Conservation (phyloP, 805 yeast species). For the Starmerella etchellsii region DNA sequence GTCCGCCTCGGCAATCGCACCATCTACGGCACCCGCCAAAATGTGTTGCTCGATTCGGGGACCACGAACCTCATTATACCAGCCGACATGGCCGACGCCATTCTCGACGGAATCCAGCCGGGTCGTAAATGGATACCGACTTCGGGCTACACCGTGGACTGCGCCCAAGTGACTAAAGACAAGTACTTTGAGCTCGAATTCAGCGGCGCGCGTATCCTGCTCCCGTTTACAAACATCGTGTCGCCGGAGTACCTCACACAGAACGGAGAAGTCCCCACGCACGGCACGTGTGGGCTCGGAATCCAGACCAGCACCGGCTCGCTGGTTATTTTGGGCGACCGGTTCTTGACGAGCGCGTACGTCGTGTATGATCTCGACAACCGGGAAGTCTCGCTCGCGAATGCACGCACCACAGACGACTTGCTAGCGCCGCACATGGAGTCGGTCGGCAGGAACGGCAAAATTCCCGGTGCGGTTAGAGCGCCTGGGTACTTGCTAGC, state of each 20-base stretch:
- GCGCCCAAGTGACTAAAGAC: background rate
- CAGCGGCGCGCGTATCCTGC: constrained; percentile 12
- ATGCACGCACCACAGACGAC: background rate
- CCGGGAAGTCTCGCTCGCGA: constrained; percentile 41
- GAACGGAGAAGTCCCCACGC: constrained; percentile 1
- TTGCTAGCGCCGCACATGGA: background rate
- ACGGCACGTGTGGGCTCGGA: constrained; percentile 15
- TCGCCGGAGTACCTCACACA: background rate
- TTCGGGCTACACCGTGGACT: constrained; percentile 6
- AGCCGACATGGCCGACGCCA: constrained; percentile 2
- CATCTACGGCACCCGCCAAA: constrained; percentile 20
- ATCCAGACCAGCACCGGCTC: constrained; percentile 9
- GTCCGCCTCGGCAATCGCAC: constrained; percentile 3
- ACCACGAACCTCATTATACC: constrained; percentile 37
- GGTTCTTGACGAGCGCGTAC: constrained; percentile 49
- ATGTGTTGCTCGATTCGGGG: constrained; percentile 42
- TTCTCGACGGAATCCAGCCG: constrained; percentile 5
- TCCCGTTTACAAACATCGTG: constrained; percentile 9
- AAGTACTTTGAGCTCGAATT: constrained; percentile 8
- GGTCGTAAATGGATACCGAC: background rate
- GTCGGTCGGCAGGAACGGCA: background rate
- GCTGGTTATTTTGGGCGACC: constrained; percentile 43
- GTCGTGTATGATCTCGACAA: constrained; percentile 52
- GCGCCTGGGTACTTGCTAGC: background rate
- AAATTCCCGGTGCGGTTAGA: background rate